Evolutionary conservation across 805 yeast genomes (phyloP).

Genomic region (Saccharomycopsis sp.): DNA sequence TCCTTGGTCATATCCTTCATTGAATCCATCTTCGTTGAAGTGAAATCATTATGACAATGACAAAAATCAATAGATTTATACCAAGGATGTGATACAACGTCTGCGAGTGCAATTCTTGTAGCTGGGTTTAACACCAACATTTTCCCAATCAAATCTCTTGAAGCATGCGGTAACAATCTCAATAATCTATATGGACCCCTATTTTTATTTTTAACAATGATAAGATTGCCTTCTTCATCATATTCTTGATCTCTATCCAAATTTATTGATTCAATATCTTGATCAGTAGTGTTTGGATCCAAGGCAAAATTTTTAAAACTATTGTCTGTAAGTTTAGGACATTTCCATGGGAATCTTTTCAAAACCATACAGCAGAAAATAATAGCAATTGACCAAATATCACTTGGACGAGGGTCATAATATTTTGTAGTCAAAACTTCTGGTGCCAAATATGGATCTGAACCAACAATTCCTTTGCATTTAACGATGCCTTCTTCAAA

Average conservation of each 20-base stretch:
- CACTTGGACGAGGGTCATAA: slow-evolving; percentile 75
- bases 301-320: slow-evolving; percentile 59
- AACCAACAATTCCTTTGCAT: slow-evolving; percentile 76
- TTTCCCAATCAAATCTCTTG: slow-evolving; percentile 67
- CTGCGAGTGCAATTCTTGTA: slow-evolving; percentile 50
- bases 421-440: slow-evolving; percentile 53
- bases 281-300: slow-evolving; percentile 47
- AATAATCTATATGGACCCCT: slow-evolving; percentile 76
- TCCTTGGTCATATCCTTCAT: slow-evolving; percentile 13
- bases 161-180: slow-evolving; percentile 76
- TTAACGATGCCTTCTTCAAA: slow-evolving; percentile 52
- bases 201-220: slow-evolving; percentile 34
- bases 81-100: slow-evolving; percentile 54
- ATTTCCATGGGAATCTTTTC: slow-evolving; percentile 84
- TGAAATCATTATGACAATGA: slow-evolving; percentile 24
- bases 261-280: slow-evolving; percentile 37
- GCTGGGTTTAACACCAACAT: slow-evolving; percentile 59
- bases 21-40: slow-evolving; percentile 2
- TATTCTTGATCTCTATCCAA: slow-evolving; percentile 22
- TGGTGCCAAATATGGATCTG: slow-evolving; percentile 83
- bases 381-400: slow-evolving; percentile 79
- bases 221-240: slow-evolving; percentile 22
- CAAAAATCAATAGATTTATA: slow-evolving; percentile 51
- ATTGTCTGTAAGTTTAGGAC: slow-evolving; percentile 63
- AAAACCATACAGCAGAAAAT: slow-evolving; percentile 83